Conservation (phyloP, 805 yeast genomes). For the Ogataea kodamae region DNA sequence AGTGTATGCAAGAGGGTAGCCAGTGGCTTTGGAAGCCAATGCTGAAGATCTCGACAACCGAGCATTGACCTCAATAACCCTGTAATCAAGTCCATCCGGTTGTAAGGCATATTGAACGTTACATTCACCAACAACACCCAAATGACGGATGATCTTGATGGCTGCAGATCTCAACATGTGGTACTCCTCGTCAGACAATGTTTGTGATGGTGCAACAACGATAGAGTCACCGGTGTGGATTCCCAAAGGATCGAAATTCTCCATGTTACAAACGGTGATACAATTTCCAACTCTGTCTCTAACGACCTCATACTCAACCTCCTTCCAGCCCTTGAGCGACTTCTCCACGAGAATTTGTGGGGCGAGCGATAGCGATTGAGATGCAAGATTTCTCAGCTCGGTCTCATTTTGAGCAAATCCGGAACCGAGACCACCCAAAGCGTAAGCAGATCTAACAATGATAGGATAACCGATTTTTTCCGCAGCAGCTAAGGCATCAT, state of each 20-base stretch:
- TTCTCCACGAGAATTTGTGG: conserved; percentile 95
- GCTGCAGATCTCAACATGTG: conserved; percentile 98
- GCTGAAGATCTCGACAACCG: conserved; percentile 97
- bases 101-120: conserved; percentile 95
- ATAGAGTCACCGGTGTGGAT: conserved; percentile 99
- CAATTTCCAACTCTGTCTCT: conserved; percentile 97
- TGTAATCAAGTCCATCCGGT: conserved; percentile 89
- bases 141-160: conserved; percentile 91
- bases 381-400: conserved; percentile 79
- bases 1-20: conserved; percentile 95
- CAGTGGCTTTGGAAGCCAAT: conserved; percentile 97
- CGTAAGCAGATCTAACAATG: conserved; percentile 95
- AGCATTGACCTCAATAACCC: conserved; percentile 97
- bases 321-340: conserved; percentile 99
- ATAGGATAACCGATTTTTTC: conserved; percentile 88
- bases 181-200: conserved; percentile 93
- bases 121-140: conserved; percentile 99
- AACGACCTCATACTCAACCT: conserved; percentile 97
- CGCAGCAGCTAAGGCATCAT: conserved; percentile 96
- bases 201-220: conserved; percentile 98
- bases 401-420: conserved; percentile 91
- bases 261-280: conserved; percentile 99
- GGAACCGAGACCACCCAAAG: conserved; percentile 96
- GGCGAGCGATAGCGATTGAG: conserved; percentile 88
- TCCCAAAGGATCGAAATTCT: conserved; percentile 96